Conservation (phyloP, 192 early-diverging fungal genomes). For the Mortierella alpina region DNA sequence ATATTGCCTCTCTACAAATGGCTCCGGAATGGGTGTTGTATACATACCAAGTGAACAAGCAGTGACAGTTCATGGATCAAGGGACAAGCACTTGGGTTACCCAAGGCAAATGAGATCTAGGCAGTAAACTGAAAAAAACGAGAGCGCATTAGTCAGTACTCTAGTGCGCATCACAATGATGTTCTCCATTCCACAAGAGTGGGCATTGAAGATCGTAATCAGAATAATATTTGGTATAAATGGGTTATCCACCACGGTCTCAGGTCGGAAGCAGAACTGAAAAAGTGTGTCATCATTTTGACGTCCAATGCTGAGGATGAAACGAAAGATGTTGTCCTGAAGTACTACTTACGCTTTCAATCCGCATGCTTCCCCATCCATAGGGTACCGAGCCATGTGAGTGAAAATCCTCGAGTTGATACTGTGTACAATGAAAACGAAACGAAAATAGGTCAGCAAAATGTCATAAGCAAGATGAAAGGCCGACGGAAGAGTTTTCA, state of each 20-base stretch:
- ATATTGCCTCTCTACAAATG: constrained; percentile 32
- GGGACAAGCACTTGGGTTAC: background rate
- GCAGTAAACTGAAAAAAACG: background rate
- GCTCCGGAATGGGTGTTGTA: background rate
- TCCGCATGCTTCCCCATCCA: background rate
- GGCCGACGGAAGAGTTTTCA: background rate
- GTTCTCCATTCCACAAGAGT: background rate
- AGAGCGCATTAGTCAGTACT: no score
- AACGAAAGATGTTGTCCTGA: no score
- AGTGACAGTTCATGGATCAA: background rate
- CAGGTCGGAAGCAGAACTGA: constrained; percentile 58
- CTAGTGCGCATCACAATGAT: no score
- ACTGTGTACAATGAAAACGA: background rate
- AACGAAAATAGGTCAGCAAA: background rate
- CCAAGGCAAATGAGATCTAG: background rate
- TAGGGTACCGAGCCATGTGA: no score
- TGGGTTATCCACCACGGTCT: constrained; percentile 51
- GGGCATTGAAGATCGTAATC: constrained; percentile 8
- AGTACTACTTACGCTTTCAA: constrained; percentile 21
- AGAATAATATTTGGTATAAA: constrained; percentile 49
- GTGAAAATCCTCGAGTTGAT: background rate
- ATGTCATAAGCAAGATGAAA: background rate
- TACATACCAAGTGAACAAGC: constrained; percentile 15
- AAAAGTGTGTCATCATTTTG: constrained; percentile 52
- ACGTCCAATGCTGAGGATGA: no score